phyloP scores from a whole-genome alignment of 148 eudicot genomes.

The Linanthus parryae region DNA sequence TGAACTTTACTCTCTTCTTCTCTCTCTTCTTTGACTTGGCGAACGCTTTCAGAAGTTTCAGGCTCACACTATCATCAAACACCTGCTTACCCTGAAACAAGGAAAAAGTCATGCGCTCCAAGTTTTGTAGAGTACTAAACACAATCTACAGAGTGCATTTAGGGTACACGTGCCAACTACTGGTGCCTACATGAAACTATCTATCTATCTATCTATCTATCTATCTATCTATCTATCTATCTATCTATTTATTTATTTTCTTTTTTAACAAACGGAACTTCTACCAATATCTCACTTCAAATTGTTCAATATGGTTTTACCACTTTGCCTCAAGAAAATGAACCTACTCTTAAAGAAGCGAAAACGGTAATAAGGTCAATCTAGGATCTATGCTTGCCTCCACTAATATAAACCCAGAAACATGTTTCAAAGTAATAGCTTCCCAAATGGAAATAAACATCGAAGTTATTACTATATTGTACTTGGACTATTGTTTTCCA shows the following conservation, averaged over 20 bases:
- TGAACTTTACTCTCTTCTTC: conserved; percentile 25
- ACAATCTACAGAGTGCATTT: not conserved
- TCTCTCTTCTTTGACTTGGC: conserved; percentile 29
- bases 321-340: too few relatives aligned
- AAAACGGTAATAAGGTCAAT: too few relatives aligned
- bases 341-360: too few relatives aligned
- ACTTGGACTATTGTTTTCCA: too few relatives aligned
- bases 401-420: too few relatives aligned
- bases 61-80: conserved; percentile 48
- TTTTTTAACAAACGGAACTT: too few relatives aligned
- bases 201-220: not conserved
- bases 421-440: too few relatives aligned
- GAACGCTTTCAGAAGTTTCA: conserved; percentile 31
- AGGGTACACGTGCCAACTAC: not conserved
- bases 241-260: not conserved
- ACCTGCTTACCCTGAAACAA: conserved; percentile 29
- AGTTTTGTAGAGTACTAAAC: not conserved
- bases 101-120: not conserved
- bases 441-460: too few relatives aligned
- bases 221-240: not conserved
- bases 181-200: not conserved
- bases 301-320: too few relatives aligned
- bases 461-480: too few relatives aligned
- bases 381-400: too few relatives aligned
- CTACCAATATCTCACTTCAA: too few relatives aligned